Base-by-base conservation (phyloP, 257 asterid genomes). In the Solanum piurae region DNA sequence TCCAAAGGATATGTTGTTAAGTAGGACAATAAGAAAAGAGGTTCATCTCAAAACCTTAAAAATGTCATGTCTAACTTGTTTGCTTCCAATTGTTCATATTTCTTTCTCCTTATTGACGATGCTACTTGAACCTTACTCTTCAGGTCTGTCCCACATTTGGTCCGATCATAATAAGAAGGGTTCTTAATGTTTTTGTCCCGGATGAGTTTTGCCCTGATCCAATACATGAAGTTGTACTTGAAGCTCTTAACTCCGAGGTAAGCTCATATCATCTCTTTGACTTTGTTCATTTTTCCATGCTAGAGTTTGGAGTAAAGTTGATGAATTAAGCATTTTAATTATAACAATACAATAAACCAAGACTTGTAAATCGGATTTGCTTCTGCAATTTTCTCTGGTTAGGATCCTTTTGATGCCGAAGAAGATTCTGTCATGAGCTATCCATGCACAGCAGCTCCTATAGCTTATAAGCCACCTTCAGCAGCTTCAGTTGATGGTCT, bases 121-220 rank as follows among this genome's bases (percentile, higher is more conserved):
- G 66, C 40, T 46, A 79, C 85, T 62, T n/a, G 69, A 49, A 5
- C 55, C 71, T 62, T 79, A 42, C 34, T 87, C 66, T 68, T 79
- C 91, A 96, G 99, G 98, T 95, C 75, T 95, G 99, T 88, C 99
- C 99, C 1, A 76, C 88, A 71, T 94, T 97, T 80, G 98, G 97
- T 76, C 94, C 98, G 6, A 52, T 86, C 13, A 83, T 95, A 92
- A 92, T 97, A 93, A 96, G 91, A 86, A 91, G 94, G 92, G 94
- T 95, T 82, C 92, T 95, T 21, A 87, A 87, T 86, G 92, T 91
- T 89, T 97, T 95, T 84, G 94, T 95, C 75, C 98, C 99, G 0
- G 99, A 97, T 73, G 98, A 95, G 86, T 97, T 97, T 92, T 93
- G 92, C 88, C 99, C 98, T 34, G 89, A 93, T 13, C 98, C 98